These are phyloP conservation scores for Mortierella sp. DNA, from an alignment of 371 early-diverging fungal species.

Conservation along the genomic window DNA sequence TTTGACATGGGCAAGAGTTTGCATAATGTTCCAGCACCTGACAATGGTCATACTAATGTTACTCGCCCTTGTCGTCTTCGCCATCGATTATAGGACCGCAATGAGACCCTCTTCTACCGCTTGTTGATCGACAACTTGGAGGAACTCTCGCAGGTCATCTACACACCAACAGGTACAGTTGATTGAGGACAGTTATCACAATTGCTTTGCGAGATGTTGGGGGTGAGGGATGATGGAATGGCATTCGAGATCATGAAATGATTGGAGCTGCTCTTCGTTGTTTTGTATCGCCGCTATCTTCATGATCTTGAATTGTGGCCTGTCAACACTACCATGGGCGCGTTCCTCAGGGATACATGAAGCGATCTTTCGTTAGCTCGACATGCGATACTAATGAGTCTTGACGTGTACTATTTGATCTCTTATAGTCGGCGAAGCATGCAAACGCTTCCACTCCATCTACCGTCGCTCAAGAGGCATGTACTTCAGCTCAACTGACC, in stretches of 20 bases:
- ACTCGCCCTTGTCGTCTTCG: background rate
- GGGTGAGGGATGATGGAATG: background rate
- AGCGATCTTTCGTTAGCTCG: background rate
- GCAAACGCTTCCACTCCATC: conserved; percentile 68
- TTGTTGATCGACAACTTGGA: conserved; percentile 67
- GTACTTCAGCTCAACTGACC: conserved; percentile 70
- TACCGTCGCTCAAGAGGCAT: conserved; percentile 73
- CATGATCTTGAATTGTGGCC: background rate
- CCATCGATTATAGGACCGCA: conserved; percentile 63
- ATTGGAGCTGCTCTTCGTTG: conserved; percentile 2
- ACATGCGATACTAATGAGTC: background rate
- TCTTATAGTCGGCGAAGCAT: conserved; percentile 54
- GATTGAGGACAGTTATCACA: background rate
- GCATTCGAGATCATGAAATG: background rate
- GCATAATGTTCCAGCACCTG: background rate
- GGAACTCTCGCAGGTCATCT: conserved; percentile 53
- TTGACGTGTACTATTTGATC: background rate
- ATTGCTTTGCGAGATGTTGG: conserved; percentile 16
- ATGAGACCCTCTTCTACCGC: conserved; percentile 75
- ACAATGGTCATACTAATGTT: background rate
- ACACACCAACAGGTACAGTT: conserved; percentile 53
- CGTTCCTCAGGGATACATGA: too few relatives aligned
- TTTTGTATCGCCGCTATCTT: background rate
- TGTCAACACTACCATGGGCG: too few relatives aligned
- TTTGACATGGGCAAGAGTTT: conserved; percentile 9